These are phyloP conservation scores for Erucastrum elatum DNA, from an alignment of 345 rosid species.

Conservation along the genomic window DNA sequence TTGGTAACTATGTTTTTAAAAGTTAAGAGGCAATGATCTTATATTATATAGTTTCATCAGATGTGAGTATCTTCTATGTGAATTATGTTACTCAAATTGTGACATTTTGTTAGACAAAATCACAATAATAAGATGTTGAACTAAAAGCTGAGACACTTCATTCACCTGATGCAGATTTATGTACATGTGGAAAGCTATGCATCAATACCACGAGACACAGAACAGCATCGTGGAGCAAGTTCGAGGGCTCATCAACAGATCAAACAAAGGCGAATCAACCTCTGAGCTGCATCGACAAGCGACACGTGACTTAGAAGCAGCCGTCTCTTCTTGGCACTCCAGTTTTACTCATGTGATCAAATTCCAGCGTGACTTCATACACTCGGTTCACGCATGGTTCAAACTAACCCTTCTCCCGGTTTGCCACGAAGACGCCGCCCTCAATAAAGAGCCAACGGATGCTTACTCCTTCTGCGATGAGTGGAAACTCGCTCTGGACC, in stretches of 20 bases:
- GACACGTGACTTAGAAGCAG: constrained; percentile 84
- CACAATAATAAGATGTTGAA: background rate
- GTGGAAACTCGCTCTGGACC: constrained; percentile 91
- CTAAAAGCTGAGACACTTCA: background rate
- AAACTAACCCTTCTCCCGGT: constrained; percentile 79
- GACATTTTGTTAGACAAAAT: background rate
- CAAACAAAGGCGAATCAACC: constrained; percentile 76
- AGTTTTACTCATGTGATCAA: constrained; percentile 74
- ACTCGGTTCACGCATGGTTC: constrained; percentile 87
- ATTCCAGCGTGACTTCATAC: constrained; percentile 78
- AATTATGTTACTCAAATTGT: background rate
- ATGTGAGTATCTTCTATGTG: background rate
- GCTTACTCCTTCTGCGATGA: constrained; percentile 73
- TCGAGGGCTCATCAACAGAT: constrained; percentile 71
- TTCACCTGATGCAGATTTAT: constrained; percentile 61
- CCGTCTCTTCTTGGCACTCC: constrained; percentile 86
- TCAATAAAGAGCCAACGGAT: constrained; percentile 50
- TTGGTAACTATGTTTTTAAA: background rate
- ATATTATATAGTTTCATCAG: background rate
- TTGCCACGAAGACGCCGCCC: constrained; percentile 47
- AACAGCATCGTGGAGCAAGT: constrained; percentile 88
- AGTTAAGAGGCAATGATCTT: background rate
- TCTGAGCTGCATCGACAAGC: constrained; percentile 90
- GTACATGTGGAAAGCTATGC: constrained; percentile 97
- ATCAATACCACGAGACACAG: constrained; percentile 83